These are phyloP conservation scores for Ophiocordyceps polyrhachis-furcata DNA, from an alignment of 2,329 filamentous ascomycete species.

Conservation along the genomic window DNA sequence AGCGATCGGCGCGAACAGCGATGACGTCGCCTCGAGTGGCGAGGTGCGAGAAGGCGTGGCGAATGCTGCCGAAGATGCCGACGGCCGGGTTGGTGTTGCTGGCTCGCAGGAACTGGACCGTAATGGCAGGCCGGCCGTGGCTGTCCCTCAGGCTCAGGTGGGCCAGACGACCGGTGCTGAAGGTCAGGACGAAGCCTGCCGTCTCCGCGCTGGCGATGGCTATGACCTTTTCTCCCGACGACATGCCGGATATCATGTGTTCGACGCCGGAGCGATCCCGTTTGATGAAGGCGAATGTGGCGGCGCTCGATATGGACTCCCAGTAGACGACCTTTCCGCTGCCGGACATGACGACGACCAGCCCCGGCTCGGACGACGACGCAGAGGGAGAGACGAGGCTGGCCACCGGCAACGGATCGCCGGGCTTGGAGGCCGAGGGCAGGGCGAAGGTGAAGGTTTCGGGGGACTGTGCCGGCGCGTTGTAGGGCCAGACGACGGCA, in stretches of 20 bases:
- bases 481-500: conserved; percentile 84
- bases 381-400: conserved; percentile 65
- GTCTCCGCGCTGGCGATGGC: conserved; percentile 68
- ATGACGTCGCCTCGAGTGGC: conserved; percentile 60
- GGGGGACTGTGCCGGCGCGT: conserved; percentile 44
- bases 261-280: conserved; percentile 69
- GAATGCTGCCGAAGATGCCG: conserved; percentile 67
- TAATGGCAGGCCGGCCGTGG: conserved; percentile 69
- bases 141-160: conserved; percentile 74
- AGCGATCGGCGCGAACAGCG: conserved; percentile 57
- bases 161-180: conserved; percentile 71
- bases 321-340: conserved; percentile 82
- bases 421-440: conserved; percentile 48
- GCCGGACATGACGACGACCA: conserved; percentile 69
- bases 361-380: conserved; percentile 61
- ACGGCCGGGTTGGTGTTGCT: conserved; percentile 34
- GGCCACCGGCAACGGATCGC: conserved; percentile 63
- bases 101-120: conserved; percentile 56
- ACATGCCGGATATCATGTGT: conserved; percentile 52
- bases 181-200: conserved; percentile 68
- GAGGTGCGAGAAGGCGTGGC: conserved; percentile 52
- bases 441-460: conserved; percentile 68
- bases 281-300: conserved; percentile 65
- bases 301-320: conserved; percentile 84
- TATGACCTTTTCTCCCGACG: conserved; percentile 58